Percentiles rank a stretch among this genome's conserved stretches.
These are phyloP conservation scores for Mollisia scopiformis DNA, from an alignment of 2,329 filamentous ascomycete species.

Conservation along the genomic window DNA sequence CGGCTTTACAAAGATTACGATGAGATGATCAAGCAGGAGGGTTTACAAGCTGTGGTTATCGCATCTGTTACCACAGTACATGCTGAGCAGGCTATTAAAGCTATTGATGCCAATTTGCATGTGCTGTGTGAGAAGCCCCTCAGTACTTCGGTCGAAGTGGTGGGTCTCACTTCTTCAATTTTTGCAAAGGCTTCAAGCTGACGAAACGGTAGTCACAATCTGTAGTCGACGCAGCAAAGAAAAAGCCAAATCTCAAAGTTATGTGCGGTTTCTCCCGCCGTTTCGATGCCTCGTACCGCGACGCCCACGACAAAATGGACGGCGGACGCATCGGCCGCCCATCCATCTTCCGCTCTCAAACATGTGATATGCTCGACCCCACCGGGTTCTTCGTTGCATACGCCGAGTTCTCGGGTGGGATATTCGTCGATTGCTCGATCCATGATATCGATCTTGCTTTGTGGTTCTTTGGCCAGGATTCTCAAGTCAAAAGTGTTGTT, in stretches of 20 bases:
- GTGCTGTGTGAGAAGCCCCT: slow-evolving; percentile 64
- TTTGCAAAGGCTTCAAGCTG: neutral
- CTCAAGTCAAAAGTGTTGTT: slow-evolving; percentile 56
- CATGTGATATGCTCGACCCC: slow-evolving; percentile 67
- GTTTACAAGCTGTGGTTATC: slow-evolving; percentile 47
- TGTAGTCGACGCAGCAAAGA: slow-evolving; percentile 59
- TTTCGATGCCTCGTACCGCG: slow-evolving; percentile 68
- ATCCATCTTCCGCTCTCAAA: slow-evolving; percentile 65
- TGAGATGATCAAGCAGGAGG: slow-evolving; percentile 46
- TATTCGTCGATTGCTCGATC: slow-evolving; percentile 73
- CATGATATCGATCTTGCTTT: slow-evolving; percentile 70
- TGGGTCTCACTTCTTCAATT: slow-evolving; percentile 38
- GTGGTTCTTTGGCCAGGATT: slow-evolving; percentile 63
- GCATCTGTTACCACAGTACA: slow-evolving; percentile 54
- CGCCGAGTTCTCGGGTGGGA: slow-evolving; percentile 66
- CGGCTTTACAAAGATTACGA: slow-evolving; percentile 48
- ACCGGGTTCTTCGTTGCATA: slow-evolving; percentile 71
- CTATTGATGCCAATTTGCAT: slow-evolving; percentile 56
- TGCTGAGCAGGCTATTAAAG: slow-evolving; percentile 58
- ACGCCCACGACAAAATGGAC: slow-evolving; percentile 56
- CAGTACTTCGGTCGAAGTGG: slow-evolving; percentile 60
- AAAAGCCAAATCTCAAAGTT: slow-evolving; percentile 63
- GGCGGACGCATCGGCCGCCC: slow-evolving; percentile 61
- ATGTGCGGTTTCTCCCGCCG: slow-evolving; percentile 69
- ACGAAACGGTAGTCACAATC: slow-evolving; percentile 52